Evolutionary conservation across 805 yeast species (phyloP).

Genomic region (Cyberlindnera galapagoensis): DNA sequence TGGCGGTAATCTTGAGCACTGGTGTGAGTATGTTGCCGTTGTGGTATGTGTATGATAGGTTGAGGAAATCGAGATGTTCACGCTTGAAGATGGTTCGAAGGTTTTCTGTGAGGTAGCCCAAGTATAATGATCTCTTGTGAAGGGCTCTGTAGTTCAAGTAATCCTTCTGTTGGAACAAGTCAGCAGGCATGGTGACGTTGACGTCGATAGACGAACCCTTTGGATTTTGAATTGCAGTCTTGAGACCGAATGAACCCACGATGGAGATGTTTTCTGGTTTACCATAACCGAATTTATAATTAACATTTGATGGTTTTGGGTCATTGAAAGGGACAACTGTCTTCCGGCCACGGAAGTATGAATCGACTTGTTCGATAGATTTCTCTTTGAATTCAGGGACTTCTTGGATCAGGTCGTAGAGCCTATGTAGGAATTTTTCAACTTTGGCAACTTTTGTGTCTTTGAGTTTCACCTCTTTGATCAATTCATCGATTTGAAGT

Average conservation of each 20-base stretch:
- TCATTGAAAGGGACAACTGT: conserved; percentile 81
- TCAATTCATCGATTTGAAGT: conserved; percentile 85
- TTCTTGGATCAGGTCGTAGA: conserved; percentile 60
- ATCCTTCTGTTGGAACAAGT: conserved; percentile 77
- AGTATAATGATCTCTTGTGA: conserved; percentile 83
- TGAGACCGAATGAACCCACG: conserved; percentile 85
- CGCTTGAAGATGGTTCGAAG: conserved; percentile 47
- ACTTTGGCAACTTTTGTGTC: conserved; percentile 58
- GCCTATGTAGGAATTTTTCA: conserved; percentile 68
- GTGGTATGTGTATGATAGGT: conserved; percentile 57
- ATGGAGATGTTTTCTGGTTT: conserved; percentile 72
- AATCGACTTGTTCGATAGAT: conserved; percentile 53
- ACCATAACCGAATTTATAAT: conserved; percentile 62
- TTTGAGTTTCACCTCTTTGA: conserved; percentile 72
- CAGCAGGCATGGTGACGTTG: conserved; percentile 72
- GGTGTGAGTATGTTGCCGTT: conserved; percentile 80
- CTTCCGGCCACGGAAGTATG: conserved; percentile 42
- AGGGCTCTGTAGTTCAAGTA: conserved; percentile 83
- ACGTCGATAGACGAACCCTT: conserved; percentile 68
- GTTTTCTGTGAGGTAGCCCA: conserved; percentile 70
- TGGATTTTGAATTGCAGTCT: conserved; percentile 66
- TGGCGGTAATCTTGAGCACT: conserved; percentile 55
- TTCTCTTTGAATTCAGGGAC: conserved; percentile 51
- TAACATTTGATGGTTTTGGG: conserved; percentile 72
- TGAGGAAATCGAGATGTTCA: conserved; percentile 41